Base-by-base conservation (phyloP, 2,329 filamentous ascomycete species). In the Clonostachys byssicola region DNA sequence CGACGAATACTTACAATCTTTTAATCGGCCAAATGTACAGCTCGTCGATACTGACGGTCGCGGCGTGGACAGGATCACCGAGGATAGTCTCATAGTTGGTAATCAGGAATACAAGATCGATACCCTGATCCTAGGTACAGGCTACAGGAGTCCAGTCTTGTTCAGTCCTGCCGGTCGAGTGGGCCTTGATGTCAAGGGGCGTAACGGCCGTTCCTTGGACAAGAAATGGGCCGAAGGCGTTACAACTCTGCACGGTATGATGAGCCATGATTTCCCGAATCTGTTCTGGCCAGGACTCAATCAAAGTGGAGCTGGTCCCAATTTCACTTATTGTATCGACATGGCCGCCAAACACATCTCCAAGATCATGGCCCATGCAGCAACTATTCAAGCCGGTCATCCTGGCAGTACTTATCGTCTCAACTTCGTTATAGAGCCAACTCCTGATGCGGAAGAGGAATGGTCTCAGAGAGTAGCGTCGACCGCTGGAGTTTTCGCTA, bases 21-120 rank as follows among this genome's bases (percentile, higher is more conserved):
- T 86, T 71, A 87, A 87, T 61, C 58, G 56, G 30, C 61, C 70
- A 0, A 75, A 82, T 53, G 82, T 87, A 5, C 68, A 70, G 6
- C 73, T 87, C 0, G 66, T 86, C n/a, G 79, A 86, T 56, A 30
- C 23, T 30, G 23, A 30, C 23, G 23, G 23, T 30, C 23, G 23
- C 5, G 23, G 23, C 23, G 85, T 80, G 0, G 61, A 77, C 23
- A 51, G 60, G 4, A 60, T 76, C 8, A 81, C 74, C 1, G 47
- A 58, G n/a, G 56, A 49, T 5, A 75, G 76, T 0, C 56, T 85
- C 4, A 61, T 79, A 0, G 71, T 70, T 5, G 68, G 65, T 40
- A 73, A 66, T 12, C 58, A 66, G 20, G 71, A 78, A 41, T 77
- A 79, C 52, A 62, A 70, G 2, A 51, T 75, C 8, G 66, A 84